These are phyloP conservation scores for Magnusiomyces magnusii DNA, from an alignment of 1,139 yeast species.

Conservation along the genomic window DNA sequence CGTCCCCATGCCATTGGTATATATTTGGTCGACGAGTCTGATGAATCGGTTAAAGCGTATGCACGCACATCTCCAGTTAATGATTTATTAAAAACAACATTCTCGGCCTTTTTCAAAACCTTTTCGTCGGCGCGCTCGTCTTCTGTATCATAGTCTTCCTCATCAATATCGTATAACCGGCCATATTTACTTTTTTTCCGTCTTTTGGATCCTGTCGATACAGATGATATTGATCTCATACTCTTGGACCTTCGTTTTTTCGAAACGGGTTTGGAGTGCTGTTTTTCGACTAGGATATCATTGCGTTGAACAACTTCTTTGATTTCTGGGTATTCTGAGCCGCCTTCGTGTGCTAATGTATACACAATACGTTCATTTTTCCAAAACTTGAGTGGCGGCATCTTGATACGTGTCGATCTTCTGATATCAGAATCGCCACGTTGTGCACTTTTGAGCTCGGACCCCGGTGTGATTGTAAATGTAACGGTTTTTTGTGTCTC, in stretches of 20 bases:
- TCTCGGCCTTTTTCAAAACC: neutral
- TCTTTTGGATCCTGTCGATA: neutral
- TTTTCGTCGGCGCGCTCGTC: conserved; percentile 7
- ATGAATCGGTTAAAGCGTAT: conserved; percentile 20
- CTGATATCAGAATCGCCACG: conserved; percentile 26
- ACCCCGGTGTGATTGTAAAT: neutral
- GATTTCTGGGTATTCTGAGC: conserved; percentile 24
- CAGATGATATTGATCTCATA: neutral
- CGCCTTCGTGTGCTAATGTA: conserved; percentile 35
- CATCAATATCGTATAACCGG: neutral
- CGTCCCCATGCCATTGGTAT: conserved; percentile 52
- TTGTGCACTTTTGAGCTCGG: neutral
- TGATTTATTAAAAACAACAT: conserved; percentile 5
- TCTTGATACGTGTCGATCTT: conserved; percentile 54
- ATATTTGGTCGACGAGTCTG: neutral
- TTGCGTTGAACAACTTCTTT: conserved; percentile 23
- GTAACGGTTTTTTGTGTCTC: neutral
- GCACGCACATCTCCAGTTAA: conserved; percentile 3
- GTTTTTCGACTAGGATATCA: conserved; percentile 5
- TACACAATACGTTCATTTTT: conserved; percentile 71
- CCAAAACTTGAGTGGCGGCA: conserved; percentile 81
- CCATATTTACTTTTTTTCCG: neutral
- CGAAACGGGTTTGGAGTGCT: conserved; percentile 1
- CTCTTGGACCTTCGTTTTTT: neutral
- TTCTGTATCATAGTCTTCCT: conserved; percentile 7